Conservation (phyloP, 2,329 filamentous ascomycete genomes). For the Lanzia echinophila region DNA sequence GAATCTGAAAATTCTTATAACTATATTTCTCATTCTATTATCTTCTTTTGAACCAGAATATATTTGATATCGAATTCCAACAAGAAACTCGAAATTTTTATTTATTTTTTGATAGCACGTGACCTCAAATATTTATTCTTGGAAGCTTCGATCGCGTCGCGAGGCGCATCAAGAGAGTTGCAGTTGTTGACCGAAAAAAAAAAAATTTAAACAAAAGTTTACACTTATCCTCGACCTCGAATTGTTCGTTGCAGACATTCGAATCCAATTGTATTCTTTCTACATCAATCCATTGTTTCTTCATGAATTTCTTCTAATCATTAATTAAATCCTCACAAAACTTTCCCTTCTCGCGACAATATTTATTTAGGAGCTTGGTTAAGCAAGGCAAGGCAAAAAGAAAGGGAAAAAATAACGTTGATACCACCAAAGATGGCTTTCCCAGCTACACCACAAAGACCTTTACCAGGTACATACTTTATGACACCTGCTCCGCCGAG, state of each 20-base stretch:
- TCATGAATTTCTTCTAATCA: constrained; percentile 22
- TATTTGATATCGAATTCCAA: too few species aligned
- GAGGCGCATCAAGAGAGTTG: constrained; percentile 11
- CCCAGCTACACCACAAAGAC: constrained; percentile 56
- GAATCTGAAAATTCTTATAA: too few species aligned
- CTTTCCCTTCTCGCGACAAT: constrained; percentile 9
- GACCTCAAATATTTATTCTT: constrained; percentile 6
- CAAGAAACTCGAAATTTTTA: too few species aligned
- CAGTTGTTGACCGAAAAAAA: constrained; percentile 6
- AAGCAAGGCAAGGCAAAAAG: background rate
- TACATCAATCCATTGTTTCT: constrained; percentile 10
- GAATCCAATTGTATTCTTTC: constrained; percentile 5
- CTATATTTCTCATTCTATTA: too few species aligned
- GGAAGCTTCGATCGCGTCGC: constrained; percentile 13
- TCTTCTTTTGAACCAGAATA: too few species aligned
- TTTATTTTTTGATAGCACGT: constrained; percentile 8
- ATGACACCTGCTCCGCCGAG: constrained; percentile 61
- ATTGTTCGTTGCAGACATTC: constrained; percentile 2
- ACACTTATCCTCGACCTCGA: constrained; percentile 8
- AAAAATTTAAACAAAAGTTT: background rate
- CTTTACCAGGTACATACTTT: constrained; percentile 68
- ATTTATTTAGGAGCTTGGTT: background rate
- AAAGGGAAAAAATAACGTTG: too few species aligned
- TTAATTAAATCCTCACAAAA: constrained; percentile 12
- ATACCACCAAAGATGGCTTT: constrained; percentile 18